These are phyloP conservation scores for Starmerella sirachaensis DNA, from an alignment of 805 yeast species.

Conservation along the genomic window DNA sequence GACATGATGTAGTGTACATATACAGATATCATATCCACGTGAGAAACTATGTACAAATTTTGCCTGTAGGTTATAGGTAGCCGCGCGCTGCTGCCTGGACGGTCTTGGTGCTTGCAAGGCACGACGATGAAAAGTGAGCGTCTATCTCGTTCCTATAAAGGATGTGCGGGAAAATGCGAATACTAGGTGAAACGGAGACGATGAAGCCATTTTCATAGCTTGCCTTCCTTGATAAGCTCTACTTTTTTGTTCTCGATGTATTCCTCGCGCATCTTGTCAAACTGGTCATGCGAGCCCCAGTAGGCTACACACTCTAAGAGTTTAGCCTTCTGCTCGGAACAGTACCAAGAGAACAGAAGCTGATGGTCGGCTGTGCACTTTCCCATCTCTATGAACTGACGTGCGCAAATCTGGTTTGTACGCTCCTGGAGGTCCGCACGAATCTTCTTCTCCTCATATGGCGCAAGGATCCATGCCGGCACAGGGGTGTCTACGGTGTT, in stretches of 20 bases:
- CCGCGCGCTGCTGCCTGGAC: too few species aligned
- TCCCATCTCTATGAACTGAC: constrained; percentile 26
- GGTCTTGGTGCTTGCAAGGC: too few species aligned
- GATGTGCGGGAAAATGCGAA: not conserved
- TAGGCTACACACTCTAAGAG: constrained; percentile 28
- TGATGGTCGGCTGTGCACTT: constrained; percentile 28
- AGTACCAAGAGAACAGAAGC: constrained; percentile 29
- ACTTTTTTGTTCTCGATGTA: constrained; percentile 25
- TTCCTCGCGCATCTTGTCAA: constrained; percentile 23
- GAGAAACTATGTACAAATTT: not conserved
- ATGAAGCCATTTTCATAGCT: constrained; percentile 2
- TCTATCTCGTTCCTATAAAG: too few species aligned
- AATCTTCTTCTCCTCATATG: constrained; percentile 30
- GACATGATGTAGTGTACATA: too few species aligned
- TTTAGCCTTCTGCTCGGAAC: constrained; percentile 27
- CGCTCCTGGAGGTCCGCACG: constrained; percentile 27
- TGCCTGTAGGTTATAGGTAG: not conserved
- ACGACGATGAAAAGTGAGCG: too few species aligned
- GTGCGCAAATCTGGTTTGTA: constrained; percentile 26
- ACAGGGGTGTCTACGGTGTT: constrained; percentile 20
- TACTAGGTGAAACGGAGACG: not conserved
- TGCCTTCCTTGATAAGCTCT: constrained; percentile 18
- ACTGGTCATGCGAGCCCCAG: constrained; percentile 28
- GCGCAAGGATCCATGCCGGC: constrained; percentile 32
- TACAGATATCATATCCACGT: not conserved